Conservation (phyloP, 2,329 filamentous ascomycete genomes). For the Nemania diffusa region DNA sequence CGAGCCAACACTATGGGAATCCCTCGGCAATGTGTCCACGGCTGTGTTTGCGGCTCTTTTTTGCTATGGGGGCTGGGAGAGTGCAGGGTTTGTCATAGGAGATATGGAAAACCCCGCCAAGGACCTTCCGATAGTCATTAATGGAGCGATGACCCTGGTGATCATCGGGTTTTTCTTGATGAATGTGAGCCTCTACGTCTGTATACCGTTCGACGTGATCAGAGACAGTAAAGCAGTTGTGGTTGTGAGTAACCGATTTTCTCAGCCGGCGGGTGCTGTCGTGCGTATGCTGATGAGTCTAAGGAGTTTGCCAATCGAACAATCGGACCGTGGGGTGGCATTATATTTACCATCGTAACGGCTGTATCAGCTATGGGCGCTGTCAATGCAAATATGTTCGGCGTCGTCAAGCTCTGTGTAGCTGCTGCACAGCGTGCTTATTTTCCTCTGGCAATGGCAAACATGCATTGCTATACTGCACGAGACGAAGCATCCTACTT, state of each 20-base stretch:
- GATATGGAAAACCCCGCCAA: conserved; percentile 44
- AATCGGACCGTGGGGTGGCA: conserved; percentile 52
- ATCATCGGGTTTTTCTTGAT: conserved; percentile 55
- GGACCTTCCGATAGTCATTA: conserved; percentile 54
- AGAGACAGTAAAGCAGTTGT: conserved; percentile 55
- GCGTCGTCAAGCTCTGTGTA: conserved; percentile 55
- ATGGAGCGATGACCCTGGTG: conserved; percentile 55
- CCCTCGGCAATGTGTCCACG: conserved; percentile 53
- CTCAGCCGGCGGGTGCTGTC: conserved; percentile 34
- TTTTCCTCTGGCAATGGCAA: conserved; percentile 44
- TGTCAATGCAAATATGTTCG: conserved; percentile 58
- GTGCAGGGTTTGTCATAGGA: conserved; percentile 50
- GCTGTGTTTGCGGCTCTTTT: conserved; percentile 57
- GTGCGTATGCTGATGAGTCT: conserved; percentile 27
- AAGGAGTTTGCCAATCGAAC: conserved; percentile 47
- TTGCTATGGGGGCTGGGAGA: conserved; percentile 59
- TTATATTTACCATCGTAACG: conserved; percentile 54
- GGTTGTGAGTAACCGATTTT: conserved; percentile 50
- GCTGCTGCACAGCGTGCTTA: conserved; percentile 49
- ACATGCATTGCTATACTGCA: conserved; percentile 43
- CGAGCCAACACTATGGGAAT: conserved; percentile 49
- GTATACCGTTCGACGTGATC: conserved; percentile 54
- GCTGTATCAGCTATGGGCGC: conserved; percentile 55
- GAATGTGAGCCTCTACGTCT: conserved; percentile 56
- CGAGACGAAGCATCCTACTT: conserved; percentile 46